These are phyloP conservation scores for Moniliophthora roreri DNA, from an alignment of 1,284 basidiomycete species.

Conservation along the genomic window DNA sequence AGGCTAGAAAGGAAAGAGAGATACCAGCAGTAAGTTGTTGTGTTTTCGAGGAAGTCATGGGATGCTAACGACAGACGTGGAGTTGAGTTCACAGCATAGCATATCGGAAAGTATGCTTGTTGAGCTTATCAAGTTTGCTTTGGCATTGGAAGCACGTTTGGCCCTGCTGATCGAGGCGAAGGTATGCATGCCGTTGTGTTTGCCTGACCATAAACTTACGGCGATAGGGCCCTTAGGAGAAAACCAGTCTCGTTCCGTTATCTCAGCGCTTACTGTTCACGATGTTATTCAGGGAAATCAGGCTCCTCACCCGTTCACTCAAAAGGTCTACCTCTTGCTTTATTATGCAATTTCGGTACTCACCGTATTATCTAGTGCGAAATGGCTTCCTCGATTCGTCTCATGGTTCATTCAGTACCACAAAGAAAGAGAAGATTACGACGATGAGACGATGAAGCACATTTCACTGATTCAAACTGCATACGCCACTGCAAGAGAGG, in stretches of 20 bases:
- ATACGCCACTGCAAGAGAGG: constrained; percentile 49
- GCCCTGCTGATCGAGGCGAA: constrained; percentile 60
- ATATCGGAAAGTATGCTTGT: constrained; percentile 31
- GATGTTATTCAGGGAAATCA: constrained; percentile 59
- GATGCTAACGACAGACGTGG: neutral
- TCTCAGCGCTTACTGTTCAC: constrained; percentile 59
- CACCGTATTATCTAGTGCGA: constrained; percentile 36
- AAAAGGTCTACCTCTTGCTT: constrained; percentile 37
- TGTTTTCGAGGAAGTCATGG: no score
- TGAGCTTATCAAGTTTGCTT: constrained; percentile 49
- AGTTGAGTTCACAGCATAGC: neutral
- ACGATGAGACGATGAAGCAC: constrained; percentile 42
- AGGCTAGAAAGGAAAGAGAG: constrained; percentile 41
- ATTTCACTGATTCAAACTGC: constrained; percentile 46
- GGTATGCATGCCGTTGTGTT: constrained; percentile 33
- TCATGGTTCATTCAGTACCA: constrained; percentile 49
- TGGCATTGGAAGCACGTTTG: constrained; percentile 57
- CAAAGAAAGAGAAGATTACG: constrained; percentile 31
- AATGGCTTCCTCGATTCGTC: constrained; percentile 56
- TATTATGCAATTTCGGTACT: constrained; percentile 5
- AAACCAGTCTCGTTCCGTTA: constrained; percentile 42
- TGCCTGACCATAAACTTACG: neutral
- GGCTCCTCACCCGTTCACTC: constrained; percentile 57
- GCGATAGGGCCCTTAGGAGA: constrained; percentile 43
- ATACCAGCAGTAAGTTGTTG: constrained; percentile 30